Base-by-base conservation (phyloP, 2,329 filamentous ascomycete species). In the Samsoniella hepiali region DNA sequence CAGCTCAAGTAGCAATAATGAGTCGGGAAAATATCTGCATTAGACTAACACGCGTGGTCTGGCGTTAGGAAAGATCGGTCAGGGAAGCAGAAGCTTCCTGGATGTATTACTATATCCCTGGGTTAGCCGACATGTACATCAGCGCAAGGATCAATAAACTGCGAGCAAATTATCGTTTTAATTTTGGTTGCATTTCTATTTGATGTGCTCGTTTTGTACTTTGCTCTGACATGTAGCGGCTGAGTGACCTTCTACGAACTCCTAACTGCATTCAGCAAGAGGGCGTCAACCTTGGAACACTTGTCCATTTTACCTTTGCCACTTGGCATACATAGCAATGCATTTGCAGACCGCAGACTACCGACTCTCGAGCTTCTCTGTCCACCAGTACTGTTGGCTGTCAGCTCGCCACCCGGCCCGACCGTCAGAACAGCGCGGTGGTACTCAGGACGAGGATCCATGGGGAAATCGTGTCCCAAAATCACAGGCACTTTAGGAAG, bases 351-450 rank as follows among this genome's bases (percentile, higher is more conserved):
- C 65, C 89, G 91, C 68, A 98, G 81, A 75, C 94, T 98, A 0
- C 93, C 92, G 2, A 99, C 93, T 66, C 88, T 85, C 17, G 91
- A 96, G 74, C 94, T 98, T 58, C 95, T 83, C 79, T 99, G 95
- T 3, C 89, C 88, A 6, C 95, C 95, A 0, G 95, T 99, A 71
- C 92, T 97, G 36, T 79, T 85, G 0, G 93, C 95, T 65, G 85
- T 80, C 55, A 98, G 75, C 9, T 78, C 70, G 0, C 93, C 93
- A 69, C 93, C 88, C 11, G 76, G 81, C 0, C 81, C 83, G 1
- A 87, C 85, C 0, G 80, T 81, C 2, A 97, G 87, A 2, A 92
- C 78, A 0, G 88, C 93, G n/a, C 95, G 89, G 73, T 97, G 94
- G 75, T 96, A 99, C 74, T 99, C 95, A 0, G 89, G 88, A 63